phyloP scores from a whole-genome alignment of 1,139 yeast genomes.

The Candida gigantensis region DNA sequence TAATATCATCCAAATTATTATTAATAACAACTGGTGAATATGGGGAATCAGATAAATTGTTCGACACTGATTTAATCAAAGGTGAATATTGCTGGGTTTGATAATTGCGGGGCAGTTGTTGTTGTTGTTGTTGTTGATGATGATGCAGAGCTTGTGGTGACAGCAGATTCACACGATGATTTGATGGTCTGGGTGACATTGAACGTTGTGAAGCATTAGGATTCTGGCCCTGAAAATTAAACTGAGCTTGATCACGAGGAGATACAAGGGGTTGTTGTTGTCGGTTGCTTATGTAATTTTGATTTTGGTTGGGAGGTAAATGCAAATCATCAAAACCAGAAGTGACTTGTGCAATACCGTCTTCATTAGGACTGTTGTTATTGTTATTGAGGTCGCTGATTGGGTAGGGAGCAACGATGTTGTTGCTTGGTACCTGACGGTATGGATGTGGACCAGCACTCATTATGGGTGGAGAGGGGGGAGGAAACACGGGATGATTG shows the following conservation, averaged over 20 bases:
- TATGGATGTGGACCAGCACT: constrained; percentile 19
- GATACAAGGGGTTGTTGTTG: constrained; percentile 4
- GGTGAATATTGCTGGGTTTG: constrained; percentile 10
- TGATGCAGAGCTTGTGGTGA: not conserved
- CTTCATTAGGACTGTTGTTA: no score
- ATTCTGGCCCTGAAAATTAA: not conserved
- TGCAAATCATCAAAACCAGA: constrained; percentile 16
- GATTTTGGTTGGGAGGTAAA: constrained; percentile 15
- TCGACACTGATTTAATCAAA: constrained; percentile 1
- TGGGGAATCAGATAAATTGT: constrained; percentile 1
- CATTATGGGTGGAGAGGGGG: constrained; percentile 12
- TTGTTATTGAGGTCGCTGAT: no score
- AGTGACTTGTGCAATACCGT: constrained; percentile 12
- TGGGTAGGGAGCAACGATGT: constrained; percentile 32
- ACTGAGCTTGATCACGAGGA: not conserved
- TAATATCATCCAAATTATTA: constrained; percentile 1
- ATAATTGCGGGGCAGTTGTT: constrained; percentile 4
- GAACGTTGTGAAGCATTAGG: constrained; percentile 2
- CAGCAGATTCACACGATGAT: constrained; percentile 5
- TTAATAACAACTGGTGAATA: constrained; percentile 2
- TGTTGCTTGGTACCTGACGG: constrained; percentile 14
- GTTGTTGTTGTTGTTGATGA: not conserved
- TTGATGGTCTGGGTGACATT: constrained; percentile 5
- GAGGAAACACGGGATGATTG: not conserved
- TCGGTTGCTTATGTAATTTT: constrained; percentile 8